These are phyloP conservation scores for Sanghuangporus baumii DNA, from an alignment of 1,284 basidiomycete species.

Conservation along the genomic window DNA sequence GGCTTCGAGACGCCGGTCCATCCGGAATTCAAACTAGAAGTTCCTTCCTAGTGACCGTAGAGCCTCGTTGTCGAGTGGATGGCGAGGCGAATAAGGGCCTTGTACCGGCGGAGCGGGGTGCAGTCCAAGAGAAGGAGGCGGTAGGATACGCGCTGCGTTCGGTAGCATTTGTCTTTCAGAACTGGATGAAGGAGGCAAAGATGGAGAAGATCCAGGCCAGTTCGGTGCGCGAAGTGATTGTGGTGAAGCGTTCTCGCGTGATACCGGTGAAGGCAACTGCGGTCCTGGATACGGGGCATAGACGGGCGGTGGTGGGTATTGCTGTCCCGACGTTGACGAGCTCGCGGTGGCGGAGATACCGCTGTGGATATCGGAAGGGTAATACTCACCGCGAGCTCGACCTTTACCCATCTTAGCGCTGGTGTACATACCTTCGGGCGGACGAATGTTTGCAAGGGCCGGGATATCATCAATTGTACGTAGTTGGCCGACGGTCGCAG, in stretches of 20 bases:
- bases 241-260: slow-evolving; percentile 9
- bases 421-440: slow-evolving; percentile 55
- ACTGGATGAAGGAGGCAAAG: background rate
- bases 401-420: slow-evolving; percentile 55
- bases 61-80: slow-evolving; percentile 30
- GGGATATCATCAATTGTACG: slow-evolving; percentile 54
- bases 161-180: slow-evolving; percentile 9
- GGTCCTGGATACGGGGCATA: slow-evolving; percentile 20
- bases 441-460: slow-evolving; percentile 42
- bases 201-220: slow-evolving; percentile 1
- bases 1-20: slow-evolving; percentile 8
- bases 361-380: slow-evolving; percentile 27
- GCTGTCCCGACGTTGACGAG: slow-evolving; percentile 8
- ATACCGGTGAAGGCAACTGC: slow-evolving; percentile 15
- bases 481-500: slow-evolving; percentile 50
- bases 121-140: slow-evolving; percentile 8
- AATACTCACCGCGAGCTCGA: slow-evolving; percentile 33
- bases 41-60: slow-evolving; percentile 25
- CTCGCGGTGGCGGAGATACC: slow-evolving; percentile 23
- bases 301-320: slow-evolving; percentile 27
- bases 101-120: slow-evolving; percentile 10
- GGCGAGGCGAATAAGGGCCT: slow-evolving; percentile 27
- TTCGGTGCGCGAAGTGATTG: slow-evolving; percentile 2
- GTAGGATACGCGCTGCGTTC: slow-evolving; percentile 11
- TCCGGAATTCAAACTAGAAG: slow-evolving; percentile 15